A percentile compares a stretch with the other conserved stretches of the same genome.
Conservation (phyloP, 345 rosid species). For the Mangifera indica region DNA sequence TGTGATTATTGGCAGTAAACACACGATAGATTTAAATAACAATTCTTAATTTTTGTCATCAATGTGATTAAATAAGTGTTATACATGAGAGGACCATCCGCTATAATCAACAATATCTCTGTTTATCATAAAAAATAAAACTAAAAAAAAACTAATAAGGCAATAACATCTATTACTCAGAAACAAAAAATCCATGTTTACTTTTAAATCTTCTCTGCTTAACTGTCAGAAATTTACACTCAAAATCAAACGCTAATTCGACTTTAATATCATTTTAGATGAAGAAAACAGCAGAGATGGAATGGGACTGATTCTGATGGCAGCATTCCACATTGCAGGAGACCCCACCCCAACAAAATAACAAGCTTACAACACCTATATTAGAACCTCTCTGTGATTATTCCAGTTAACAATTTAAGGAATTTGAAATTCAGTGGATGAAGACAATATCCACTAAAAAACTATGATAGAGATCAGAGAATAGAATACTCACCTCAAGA, state of each 20-base stretch:
- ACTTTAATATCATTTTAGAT: background rate
- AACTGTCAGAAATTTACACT: background rate
- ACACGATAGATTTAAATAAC: background rate
- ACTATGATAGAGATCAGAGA: constrained; percentile 20
- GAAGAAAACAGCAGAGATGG: background rate
- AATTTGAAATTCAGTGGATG: background rate
- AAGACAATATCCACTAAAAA: background rate
- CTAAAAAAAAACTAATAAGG: too few species aligned
- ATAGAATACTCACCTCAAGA: constrained; percentile 53
- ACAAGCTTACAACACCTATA: background rate
- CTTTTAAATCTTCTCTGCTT: background rate
- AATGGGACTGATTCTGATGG: background rate
- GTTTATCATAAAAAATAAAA: too few species aligned
- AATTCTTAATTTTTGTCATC: background rate
- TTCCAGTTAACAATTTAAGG: background rate
- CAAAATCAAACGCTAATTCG: background rate
- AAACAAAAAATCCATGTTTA: background rate
- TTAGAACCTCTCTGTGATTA: too few species aligned
- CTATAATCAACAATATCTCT: background rate
- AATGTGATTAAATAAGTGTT: constrained; percentile 10
- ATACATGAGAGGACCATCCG: background rate
- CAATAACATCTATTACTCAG: background rate
- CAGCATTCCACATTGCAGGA: constrained; percentile 8
- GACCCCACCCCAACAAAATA: background rate
- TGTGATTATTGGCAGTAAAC: background rate